Percentiles rank a stretch among this genome's conserved stretches.
phyloP scores from a whole-genome alignment of 495 filamentous ascomycete genomes.

The Podospora bellae-mahoneyi region DNA sequence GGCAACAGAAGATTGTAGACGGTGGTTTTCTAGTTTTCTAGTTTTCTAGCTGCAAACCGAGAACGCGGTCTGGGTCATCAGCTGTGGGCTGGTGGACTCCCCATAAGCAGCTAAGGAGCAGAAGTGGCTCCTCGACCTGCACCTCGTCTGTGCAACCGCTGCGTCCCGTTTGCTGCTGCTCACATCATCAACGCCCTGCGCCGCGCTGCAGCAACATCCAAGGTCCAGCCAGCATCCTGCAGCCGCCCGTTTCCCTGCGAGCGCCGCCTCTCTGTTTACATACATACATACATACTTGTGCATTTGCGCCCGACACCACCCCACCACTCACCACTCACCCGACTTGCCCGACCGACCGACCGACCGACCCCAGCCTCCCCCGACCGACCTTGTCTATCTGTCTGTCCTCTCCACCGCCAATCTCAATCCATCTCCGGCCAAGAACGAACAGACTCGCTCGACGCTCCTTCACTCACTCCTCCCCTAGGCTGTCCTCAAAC shows the following conservation, averaged over 20 bases:
- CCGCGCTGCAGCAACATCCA: neutral
- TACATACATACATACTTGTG: neutral
- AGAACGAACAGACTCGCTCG: neutral
- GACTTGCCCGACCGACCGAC: neutral
- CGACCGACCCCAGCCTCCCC: neutral
- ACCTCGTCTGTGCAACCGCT: neutral
- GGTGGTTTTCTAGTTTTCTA: neutral
- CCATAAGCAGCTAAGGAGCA: neutral
- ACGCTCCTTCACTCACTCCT: neutral
- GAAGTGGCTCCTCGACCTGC: neutral
- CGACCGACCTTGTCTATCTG: neutral
- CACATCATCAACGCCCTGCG: neutral
- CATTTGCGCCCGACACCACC: neutral
- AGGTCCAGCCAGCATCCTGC: neutral
- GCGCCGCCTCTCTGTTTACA: neutral
- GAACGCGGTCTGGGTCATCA: neutral
- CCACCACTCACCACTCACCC: neutral
- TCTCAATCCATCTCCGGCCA: neutral
- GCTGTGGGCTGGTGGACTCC: neutral
- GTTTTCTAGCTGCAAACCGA: neutral
- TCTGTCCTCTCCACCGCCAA: neutral
- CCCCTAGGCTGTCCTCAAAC: conserved; percentile 4
- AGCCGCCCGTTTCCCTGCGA: neutral
- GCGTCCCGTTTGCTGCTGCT: too few relatives aligned
- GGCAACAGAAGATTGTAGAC: neutral